Percentiles rank a stretch among this genome's conserved stretches.
Evolutionary conservation across 495 filamentous ascomycete genomes (phyloP).

Genomic region (Rusavskia elegans): DNA sequence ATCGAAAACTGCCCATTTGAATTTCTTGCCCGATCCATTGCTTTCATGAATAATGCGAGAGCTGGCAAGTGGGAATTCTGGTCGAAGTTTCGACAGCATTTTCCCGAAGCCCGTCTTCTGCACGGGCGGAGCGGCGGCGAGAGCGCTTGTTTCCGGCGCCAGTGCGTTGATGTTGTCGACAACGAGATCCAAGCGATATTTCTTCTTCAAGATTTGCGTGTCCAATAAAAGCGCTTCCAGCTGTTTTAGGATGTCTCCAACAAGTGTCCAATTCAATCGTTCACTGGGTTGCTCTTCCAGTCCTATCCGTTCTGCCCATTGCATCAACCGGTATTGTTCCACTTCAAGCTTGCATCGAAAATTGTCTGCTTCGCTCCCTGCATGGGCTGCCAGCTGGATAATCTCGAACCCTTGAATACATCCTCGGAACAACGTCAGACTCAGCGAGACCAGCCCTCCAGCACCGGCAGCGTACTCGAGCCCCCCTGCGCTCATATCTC

Average conservation of each 20-base stretch:
- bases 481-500: neutral
- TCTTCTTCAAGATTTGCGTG: no score
- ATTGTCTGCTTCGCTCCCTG: conserved; percentile 7
- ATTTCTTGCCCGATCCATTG: no score
- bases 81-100: no score
- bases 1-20: conserved; percentile 10
- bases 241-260: neutral
- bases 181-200: no score
- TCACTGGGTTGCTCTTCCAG: neutral
- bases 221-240: conserved; percentile 9
- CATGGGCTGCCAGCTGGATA: conserved; percentile 4
- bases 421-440: conserved; percentile 7
- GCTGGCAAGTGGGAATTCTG: no score
- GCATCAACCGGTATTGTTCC: conserved; percentile 5
- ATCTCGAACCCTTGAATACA: conserved; percentile 11
- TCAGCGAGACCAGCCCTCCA: conserved; percentile 4
- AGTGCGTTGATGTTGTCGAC: no score
- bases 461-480: neutral
- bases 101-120: no score
- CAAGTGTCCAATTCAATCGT: neutral
- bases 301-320: conserved; percentile 9
- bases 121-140: no score
- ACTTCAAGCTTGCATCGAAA: conserved; percentile 6
- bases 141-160: no score
- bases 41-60: no score